These are phyloP conservation scores for Phaeosphaeriaceae sp. DNA, from an alignment of 2,329 filamentous ascomycete species.

Conservation along the genomic window DNA sequence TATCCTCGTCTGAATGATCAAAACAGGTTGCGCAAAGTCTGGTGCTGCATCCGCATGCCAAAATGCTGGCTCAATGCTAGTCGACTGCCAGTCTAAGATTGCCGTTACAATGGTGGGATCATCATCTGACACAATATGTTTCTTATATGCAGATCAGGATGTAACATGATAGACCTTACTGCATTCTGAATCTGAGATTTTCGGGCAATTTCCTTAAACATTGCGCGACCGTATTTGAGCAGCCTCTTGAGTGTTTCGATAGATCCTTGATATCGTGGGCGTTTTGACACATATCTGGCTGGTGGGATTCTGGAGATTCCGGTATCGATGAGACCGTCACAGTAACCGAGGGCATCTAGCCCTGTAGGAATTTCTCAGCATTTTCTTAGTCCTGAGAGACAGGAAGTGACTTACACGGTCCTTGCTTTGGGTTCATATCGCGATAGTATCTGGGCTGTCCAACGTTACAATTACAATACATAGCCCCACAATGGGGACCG, in stretches of 20 bases:
- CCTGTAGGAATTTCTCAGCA: conserved; percentile 36
- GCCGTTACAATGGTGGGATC: conserved; percentile 47
- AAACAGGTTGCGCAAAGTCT: conserved; percentile 47
- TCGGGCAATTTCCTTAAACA: conserved; percentile 40
- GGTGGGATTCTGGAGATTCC: conserved; percentile 47
- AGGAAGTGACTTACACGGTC: conserved; percentile 46
- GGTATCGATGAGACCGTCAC: conserved; percentile 48
- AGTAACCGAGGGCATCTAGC: conserved; percentile 42
- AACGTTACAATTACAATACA: conserved; percentile 40
- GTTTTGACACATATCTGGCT: conserved; percentile 17
- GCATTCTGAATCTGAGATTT: conserved; percentile 34
- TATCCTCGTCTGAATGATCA: conserved; percentile 21
- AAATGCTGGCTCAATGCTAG: conserved; percentile 51
- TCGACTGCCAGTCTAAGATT: conserved; percentile 54
- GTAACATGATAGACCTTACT: conserved; percentile 44
- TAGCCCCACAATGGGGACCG: conserved; percentile 38
- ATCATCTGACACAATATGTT: conserved; percentile 53
- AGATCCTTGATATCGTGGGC: conserved; percentile 46
- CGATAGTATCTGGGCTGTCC: conserved; percentile 45
- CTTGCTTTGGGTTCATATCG: conserved; percentile 41
- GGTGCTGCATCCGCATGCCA: conserved; percentile 48
- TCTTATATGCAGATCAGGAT: conserved; percentile 51
- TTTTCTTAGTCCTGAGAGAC: conserved; percentile 10
- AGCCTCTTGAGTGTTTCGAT: conserved; percentile 43
- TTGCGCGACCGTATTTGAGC: conserved; percentile 33